Conservation (phyloP, 2,329 filamentous ascomycete species). For the Aspergillus aculeatinus region DNA sequence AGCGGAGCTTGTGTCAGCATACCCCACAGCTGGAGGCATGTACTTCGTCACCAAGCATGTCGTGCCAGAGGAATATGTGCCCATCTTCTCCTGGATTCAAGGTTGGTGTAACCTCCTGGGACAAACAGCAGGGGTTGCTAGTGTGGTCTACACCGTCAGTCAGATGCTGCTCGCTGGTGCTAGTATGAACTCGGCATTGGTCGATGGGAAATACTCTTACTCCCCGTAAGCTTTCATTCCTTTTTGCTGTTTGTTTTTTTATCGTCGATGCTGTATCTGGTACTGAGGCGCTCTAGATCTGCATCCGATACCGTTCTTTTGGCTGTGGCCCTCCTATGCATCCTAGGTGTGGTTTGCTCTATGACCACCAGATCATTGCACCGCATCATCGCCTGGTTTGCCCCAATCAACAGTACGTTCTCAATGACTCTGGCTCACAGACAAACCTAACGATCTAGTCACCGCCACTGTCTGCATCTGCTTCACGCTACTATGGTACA, state of each 20-base stretch:
- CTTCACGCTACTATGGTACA: constrained; percentile 57
- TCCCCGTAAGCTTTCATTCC: constrained; percentile 50
- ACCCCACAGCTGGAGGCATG: constrained; percentile 67
- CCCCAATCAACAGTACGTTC: constrained; percentile 60
- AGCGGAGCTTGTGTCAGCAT: constrained; percentile 65
- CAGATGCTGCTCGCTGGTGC: constrained; percentile 63
- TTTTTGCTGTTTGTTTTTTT: too few relatives aligned
- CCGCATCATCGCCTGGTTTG: constrained; percentile 63
- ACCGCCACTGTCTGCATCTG: constrained; percentile 61
- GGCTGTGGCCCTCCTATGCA: constrained; percentile 55
- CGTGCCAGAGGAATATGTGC: constrained; percentile 59
- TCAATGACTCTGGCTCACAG: too few relatives aligned
- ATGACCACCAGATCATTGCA: constrained; percentile 61
- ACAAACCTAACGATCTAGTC: constrained; percentile 37
- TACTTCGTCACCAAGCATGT: constrained; percentile 68
- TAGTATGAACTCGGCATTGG: constrained; percentile 60
- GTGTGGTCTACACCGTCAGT: constrained; percentile 61
- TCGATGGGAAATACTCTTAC: constrained; percentile 54
- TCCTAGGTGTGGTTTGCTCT: constrained; percentile 62
- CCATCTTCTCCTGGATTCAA: constrained; percentile 64
- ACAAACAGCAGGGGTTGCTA: constrained; percentile 63
- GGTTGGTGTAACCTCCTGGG: constrained; percentile 68
- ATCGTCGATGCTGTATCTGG: not conserved
- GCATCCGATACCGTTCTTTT: constrained; percentile 60
- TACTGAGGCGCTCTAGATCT: constrained; percentile 41